Evolutionary conservation across 1,284 basidiomycete genomes (phyloP).

Genomic region (Ustilago tritici): DNA sequence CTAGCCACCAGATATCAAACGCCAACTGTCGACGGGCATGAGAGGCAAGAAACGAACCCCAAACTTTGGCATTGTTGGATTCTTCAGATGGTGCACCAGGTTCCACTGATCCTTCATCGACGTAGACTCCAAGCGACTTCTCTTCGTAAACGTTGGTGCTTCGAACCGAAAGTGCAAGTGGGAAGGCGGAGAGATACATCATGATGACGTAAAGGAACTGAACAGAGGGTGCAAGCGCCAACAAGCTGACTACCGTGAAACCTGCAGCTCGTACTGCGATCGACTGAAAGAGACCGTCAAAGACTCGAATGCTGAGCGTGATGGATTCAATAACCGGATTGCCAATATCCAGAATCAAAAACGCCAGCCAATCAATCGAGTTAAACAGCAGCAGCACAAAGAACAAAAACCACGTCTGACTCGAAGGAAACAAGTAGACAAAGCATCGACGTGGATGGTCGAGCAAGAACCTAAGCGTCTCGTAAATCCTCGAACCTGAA

Average conservation of each 20-base stretch:
- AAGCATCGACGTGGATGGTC: slow-evolving; percentile 96
- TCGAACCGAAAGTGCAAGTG: slow-evolving; percentile 80
- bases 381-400: slow-evolving; percentile 78
- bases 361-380: slow-evolving; percentile 85
- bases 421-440: slow-evolving; percentile 90
- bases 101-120: slow-evolving; percentile 36
- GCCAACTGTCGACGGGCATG: slow-evolving; percentile 88
- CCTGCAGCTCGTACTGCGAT: slow-evolving; percentile 86
- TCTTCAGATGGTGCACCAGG: slow-evolving; percentile 19
- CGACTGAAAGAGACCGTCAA: slow-evolving; percentile 70
- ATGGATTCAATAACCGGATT: slow-evolving; percentile 79
- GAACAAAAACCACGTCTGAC: slow-evolving; percentile 90
- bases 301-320: slow-evolving; percentile 74
- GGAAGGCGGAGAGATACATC: slow-evolving; percentile 75
- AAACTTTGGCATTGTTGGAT: slow-evolving; percentile 72
- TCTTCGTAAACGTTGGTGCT: slow-evolving; percentile 99
- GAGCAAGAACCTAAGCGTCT: slow-evolving; percentile 89
- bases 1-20: slow-evolving; percentile 73
- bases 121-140: slow-evolving; percentile 69
- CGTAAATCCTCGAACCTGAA: slow-evolving; percentile 75
- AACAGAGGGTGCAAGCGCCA: slow-evolving; percentile 82
- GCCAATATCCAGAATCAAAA: slow-evolving; percentile 88
- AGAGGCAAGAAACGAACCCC: slow-evolving; percentile 81
- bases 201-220: slow-evolving; percentile 80
- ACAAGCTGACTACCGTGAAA: slow-evolving; percentile 80